Evolutionary conservation across 2,329 filamentous ascomycete species (phyloP).

Genomic region (Ophidiomyces ophidiicola): DNA sequence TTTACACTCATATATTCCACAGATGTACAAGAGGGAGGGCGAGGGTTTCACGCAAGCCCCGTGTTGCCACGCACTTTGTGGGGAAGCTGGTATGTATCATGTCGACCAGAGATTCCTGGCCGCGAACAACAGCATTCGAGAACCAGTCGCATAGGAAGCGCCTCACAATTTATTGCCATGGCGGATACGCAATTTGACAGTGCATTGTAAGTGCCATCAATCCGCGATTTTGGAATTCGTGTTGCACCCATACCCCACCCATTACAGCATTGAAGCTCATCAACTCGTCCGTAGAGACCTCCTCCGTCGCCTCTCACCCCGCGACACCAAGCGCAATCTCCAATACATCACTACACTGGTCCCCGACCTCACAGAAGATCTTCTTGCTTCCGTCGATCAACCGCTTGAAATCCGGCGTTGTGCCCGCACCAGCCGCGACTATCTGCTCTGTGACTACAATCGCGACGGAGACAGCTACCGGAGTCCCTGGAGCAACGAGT

Average conservation of each 20-base stretch:
- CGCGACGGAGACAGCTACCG: slow-evolving; percentile 96
- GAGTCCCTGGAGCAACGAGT: slow-evolving; percentile 98
- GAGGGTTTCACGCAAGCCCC: slow-evolving; percentile 10
- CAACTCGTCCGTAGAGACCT: slow-evolving; percentile 57
- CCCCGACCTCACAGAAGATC: slow-evolving; percentile 88
- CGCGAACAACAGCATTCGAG: neutral
- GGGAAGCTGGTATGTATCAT: neutral
- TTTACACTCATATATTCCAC: neutral
- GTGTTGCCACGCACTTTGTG: slow-evolving; percentile 15
- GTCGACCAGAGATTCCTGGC: neutral
- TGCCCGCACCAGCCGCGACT: slow-evolving; percentile 80
- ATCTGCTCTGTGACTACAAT: slow-evolving; percentile 98
- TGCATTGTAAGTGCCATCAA: slow-evolving; percentile 33
- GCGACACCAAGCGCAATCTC: slow-evolving; percentile 78
- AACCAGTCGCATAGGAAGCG: neutral
- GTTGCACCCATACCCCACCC: neutral
- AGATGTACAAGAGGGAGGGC: neutral
- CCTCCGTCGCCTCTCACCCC: slow-evolving; percentile 91
- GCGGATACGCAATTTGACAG: slow-evolving; percentile 41
- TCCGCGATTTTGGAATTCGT: neutral
- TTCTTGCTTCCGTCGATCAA: slow-evolving; percentile 94
- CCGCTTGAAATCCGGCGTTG: slow-evolving; percentile 78
- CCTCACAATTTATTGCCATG: slow-evolving; percentile 19
- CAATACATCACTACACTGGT: slow-evolving; percentile 77
- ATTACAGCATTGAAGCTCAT: slow-evolving; percentile 17